Conservation (phyloP, 208 protist genomes). For the Acanthamoeba royreba region DNA sequence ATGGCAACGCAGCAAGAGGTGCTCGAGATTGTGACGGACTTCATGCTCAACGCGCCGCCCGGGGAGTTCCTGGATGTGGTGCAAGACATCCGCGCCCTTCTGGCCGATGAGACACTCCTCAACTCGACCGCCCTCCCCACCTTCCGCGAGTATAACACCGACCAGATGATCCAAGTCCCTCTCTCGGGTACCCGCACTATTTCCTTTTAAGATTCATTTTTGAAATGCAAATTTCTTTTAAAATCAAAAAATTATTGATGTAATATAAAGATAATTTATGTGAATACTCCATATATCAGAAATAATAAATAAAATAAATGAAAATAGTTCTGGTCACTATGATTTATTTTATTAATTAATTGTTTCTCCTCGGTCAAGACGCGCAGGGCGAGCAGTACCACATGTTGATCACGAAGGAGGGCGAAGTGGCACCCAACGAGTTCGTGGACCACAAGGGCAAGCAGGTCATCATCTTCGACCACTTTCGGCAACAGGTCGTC, state of each 20-base stretch:
- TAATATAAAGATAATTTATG: too few relatives aligned
- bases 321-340: not conserved
- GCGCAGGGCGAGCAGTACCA: not conserved
- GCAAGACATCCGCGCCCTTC: slow-evolving; percentile 60
- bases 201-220: not conserved
- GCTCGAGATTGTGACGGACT: slow-evolving; percentile 63
- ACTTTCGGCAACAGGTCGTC: slow-evolving; percentile 62
- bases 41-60: slow-evolving; percentile 67
- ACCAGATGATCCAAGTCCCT: slow-evolving; percentile 65
- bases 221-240: too few relatives aligned
- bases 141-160: slow-evolving; percentile 72
- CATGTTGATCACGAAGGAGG: slow-evolving; percentile 58
- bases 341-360: not conserved
- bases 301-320: too few relatives aligned
- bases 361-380: not conserved
- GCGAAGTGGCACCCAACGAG: slow-evolving; percentile 59
- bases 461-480: slow-evolving; percentile 65
- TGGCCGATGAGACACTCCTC: slow-evolving; percentile 63
- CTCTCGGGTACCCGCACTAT: not conserved
- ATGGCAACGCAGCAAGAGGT: slow-evolving; percentile 58
- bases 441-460: slow-evolving; percentile 59
- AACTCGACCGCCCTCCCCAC: slow-evolving; percentile 61
- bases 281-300: too few relatives aligned
- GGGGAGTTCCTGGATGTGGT: slow-evolving; percentile 74
- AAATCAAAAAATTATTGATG: too few relatives aligned